Base-by-base conservation (phyloP, 805 yeast genomes). In the Blastobotrys terrestris region DNA sequence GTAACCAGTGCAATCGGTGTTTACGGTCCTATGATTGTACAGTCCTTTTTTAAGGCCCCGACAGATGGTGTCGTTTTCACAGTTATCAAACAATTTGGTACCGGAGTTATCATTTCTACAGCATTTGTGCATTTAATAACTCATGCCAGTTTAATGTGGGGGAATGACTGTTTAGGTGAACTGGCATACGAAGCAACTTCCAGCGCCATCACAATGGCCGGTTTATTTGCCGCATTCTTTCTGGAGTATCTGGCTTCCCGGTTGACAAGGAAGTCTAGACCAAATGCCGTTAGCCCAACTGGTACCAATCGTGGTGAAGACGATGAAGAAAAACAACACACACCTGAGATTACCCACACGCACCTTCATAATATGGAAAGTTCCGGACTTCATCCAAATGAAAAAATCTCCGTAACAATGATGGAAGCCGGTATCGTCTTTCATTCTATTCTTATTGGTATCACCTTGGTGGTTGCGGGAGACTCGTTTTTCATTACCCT, bases 91-190 rank as follows among this genome's bases (percentile, higher is more conserved):
- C 78, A 74, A 70, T 84, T 84, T 60, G 92, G 92, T 60, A 77
- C 88, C 3, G 92, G 92, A 49, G 91, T 85, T 46, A 85, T 85
- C 59, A 72, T 85, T 2, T 85, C 91, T 7, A 85, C 92, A 3
- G 87, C 89, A 0, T 85, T 83, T 60, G 77, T 85, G 54, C 92
- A 85, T 68, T 66, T 84, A 53, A 69, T 84, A 58, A 71, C 68
- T 46, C 72, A 72, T 2, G 92, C 94, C 2, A 67, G 74, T 53
- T 85, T 83, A 7, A 74, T 79, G 2, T 70, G 86, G 46, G 62
- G 74, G 1, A 63, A 77, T 46, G 77, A 71, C 7, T 86, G 94
- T 70, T 72, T 86, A 22, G 86, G 87, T 11, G 83, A 81, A 2
- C 39, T 63, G 16, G 72, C 65, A 15, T 80, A 80, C 60, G 84